These are phyloP conservation scores for Ogataea polymorpha DNA, from an alignment of 805 yeast species.

Conservation along the genomic window DNA sequence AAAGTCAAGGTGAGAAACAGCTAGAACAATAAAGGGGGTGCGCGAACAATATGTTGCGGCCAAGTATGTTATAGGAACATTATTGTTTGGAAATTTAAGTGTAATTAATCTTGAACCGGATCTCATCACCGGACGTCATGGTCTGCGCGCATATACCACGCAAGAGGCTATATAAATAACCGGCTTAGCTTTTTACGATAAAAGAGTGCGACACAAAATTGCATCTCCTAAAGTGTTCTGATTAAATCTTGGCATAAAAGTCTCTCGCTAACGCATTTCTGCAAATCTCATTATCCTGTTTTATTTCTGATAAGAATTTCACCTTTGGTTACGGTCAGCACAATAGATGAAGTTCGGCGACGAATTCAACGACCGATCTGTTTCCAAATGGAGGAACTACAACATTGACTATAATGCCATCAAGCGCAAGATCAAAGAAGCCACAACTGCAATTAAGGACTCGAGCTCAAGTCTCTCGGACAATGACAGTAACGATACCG, in stretches of 20 bases:
- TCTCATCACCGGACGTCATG: not conserved
- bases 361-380: constrained; percentile 68
- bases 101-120: not conserved
- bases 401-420: constrained; percentile 81
- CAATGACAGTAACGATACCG: constrained; percentile 11
- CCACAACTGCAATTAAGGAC: constrained; percentile 39
- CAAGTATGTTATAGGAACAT: not conserved
- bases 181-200: not conserved
- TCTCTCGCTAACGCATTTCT: not conserved
- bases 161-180: not conserved
- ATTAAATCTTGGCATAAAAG: not conserved
- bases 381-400: constrained; percentile 84
- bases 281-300: not conserved
- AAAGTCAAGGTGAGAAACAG: not conserved
- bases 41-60: not conserved
- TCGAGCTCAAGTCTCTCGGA: constrained; percentile 14
- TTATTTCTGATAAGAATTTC: constrained; percentile 1
- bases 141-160: not conserved
- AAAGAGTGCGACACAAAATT: not conserved
- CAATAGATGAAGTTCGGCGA: constrained; percentile 78
- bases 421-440: constrained; percentile 59
- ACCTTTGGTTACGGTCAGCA: not conserved
- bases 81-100: not conserved
- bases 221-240: not conserved
- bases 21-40: not conserved